Base-by-base conservation (phyloP, 345 rosid genomes). In the Eucalyptus erythrocorys region DNA sequence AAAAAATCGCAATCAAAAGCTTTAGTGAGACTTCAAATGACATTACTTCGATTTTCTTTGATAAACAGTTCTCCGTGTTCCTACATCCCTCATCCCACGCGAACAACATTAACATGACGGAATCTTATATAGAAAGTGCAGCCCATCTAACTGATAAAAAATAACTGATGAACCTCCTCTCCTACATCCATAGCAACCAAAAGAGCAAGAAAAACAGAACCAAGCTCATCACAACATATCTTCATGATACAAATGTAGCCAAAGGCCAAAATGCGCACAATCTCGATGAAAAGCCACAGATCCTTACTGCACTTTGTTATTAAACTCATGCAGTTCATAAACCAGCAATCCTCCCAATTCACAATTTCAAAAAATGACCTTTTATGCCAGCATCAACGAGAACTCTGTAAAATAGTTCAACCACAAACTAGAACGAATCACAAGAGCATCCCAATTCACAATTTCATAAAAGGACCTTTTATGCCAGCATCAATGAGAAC, bases 241-340 rank as follows among this genome's bases (percentile, higher is more conserved):
- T 88, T 97, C 98, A 88, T 97, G 97, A 88, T 97, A 97, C 85
- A 96, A 97, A 91, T 97, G 97, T 91, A 96, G 98, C 37, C 98
- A 98, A 9, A 96, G 96, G 48, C 99, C 99, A 87, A 97, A 92
- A 76, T 97, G 95, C 19, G 98, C 99, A 90, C 99, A 97, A 11
- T 97, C 97, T 84, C 98, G 94, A 8, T 97, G 96, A 90, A 96
- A 97, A 51, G 99, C 99, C 99, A 97, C 95, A 50, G 97, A n/a
- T n/a, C n/a, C n/a, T n/a, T n/a, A n/a, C n/a, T n/a, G n/a, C n/a
- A n/a, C n/a, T n/a, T 10, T 76, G 82, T 40, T 76, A 42, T 43
- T 37, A 40, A 76, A 40, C 27, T 21, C 47, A 37, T 21, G 82
- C 82, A 76, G 5, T 40, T 76, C 22, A 76, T 76, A 40, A 76